Conservation (phyloP, 805 yeast species). For the Suhomyces kilbournensis region DNA sequence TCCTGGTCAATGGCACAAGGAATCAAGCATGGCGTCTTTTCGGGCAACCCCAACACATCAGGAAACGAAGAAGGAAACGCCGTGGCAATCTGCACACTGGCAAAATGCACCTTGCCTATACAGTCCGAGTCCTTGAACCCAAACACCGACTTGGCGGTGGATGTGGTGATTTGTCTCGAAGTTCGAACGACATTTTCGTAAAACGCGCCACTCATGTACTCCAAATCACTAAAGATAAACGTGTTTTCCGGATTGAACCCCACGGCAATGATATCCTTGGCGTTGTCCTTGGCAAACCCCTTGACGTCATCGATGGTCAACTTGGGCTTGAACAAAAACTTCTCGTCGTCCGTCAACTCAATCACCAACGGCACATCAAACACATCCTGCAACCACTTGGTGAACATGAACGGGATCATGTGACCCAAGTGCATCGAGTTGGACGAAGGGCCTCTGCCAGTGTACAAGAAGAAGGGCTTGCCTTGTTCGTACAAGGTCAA, state of each 20-base stretch:
- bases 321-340: slow-evolving; percentile 89
- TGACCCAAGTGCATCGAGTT: slow-evolving; percentile 97
- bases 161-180: slow-evolving; percentile 91
- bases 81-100: slow-evolving; percentile 92
- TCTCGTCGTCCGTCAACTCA: slow-evolving; percentile 95
- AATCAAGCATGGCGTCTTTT: slow-evolving; percentile 91
- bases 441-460: slow-evolving; percentile 96
- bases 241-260: slow-evolving; percentile 96
- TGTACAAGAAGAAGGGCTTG: slow-evolving; percentile 90
- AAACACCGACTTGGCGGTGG: slow-evolving; percentile 96
- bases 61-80: slow-evolving; percentile 97
- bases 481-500: slow-evolving; percentile 90
- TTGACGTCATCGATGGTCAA: slow-evolving; percentile 87
- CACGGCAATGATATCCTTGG: slow-evolving; percentile 88
- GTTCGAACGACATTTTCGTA: slow-evolving; percentile 92
- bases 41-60: slow-evolving; percentile 78
- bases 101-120: slow-evolving; percentile 93
- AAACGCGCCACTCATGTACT: slow-evolving; percentile 89
- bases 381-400: slow-evolving; percentile 97
- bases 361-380: slow-evolving; percentile 94
- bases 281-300: slow-evolving; percentile 73
- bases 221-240: slow-evolving; percentile 88
- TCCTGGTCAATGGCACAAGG: slow-evolving; percentile 99
- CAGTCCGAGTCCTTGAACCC: slow-evolving; percentile 94
- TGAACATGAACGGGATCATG: slow-evolving; percentile 90